phyloP scores from a whole-genome alignment of 1,284 basidiomycete genomes.

The Macrocybe sp. region DNA sequence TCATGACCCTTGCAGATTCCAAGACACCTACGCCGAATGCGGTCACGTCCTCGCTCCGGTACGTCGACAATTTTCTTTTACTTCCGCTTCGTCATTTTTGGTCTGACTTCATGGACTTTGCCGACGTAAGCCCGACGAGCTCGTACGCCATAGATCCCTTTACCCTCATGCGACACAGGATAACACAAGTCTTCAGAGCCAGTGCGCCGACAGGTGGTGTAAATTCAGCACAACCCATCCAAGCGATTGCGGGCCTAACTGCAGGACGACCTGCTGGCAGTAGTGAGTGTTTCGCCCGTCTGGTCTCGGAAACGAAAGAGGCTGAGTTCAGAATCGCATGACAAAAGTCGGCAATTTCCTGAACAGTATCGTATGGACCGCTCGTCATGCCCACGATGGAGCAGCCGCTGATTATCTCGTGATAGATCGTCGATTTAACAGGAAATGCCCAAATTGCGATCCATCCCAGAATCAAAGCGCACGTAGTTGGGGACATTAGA shows the following conservation, averaged over 20 bases:
- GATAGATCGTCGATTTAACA: constrained; percentile 29
- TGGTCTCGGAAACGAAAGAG: constrained; percentile 2
- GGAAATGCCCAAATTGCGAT: constrained; percentile 24
- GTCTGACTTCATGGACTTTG: neutral
- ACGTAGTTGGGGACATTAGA: too few species aligned
- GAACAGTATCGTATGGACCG: constrained; percentile 36
- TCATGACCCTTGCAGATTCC: constrained; percentile 28
- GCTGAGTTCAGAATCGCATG: constrained; percentile 10
- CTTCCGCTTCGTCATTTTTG: neutral
- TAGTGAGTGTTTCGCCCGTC: constrained; percentile 44
- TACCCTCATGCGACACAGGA: constrained; percentile 5
- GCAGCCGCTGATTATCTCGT: constrained; percentile 7
- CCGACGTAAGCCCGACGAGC: constrained; percentile 44
- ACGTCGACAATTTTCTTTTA: constrained; percentile 14
- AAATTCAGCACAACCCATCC: constrained; percentile 68
- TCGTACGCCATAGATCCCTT: constrained; percentile 32
- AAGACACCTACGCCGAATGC: constrained; percentile 52
- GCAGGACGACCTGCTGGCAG: constrained; percentile 68
- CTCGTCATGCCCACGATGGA: constrained; percentile 1
- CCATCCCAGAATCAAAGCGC: neutral
- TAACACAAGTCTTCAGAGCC: constrained; percentile 25
- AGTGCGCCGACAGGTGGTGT: constrained; percentile 59
- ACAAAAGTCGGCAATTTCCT: constrained; percentile 60
- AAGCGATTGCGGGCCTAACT: constrained; percentile 49
- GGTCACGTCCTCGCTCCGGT: constrained; percentile 55